Evolutionary conservation across 2,329 filamentous ascomycete genomes (phyloP).

Genomic region (Colletotrichum costaricense): DNA sequence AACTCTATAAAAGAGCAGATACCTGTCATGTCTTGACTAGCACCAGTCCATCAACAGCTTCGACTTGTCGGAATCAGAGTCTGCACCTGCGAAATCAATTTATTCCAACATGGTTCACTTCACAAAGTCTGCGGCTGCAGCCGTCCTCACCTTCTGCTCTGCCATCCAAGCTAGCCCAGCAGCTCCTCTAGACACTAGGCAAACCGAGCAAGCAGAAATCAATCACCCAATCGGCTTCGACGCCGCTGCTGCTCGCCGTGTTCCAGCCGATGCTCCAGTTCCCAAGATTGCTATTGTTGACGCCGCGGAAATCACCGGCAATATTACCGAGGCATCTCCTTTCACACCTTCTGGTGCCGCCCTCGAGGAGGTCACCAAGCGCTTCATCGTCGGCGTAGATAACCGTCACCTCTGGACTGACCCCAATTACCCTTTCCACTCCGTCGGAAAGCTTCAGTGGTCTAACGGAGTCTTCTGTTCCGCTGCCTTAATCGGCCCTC

Average conservation of each 20-base stretch:
- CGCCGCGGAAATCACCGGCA: background rate
- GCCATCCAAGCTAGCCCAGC: background rate
- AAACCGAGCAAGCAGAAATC: background rate
- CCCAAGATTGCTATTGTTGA: background rate
- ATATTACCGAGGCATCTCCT: background rate
- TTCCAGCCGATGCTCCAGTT: background rate
- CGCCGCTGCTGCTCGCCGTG: background rate
- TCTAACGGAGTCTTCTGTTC: constrained; percentile 40
- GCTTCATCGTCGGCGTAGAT: background rate
- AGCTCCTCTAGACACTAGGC: background rate
- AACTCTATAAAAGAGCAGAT: too few relatives aligned
- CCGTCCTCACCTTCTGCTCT: too few relatives aligned
- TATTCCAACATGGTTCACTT: too few relatives aligned
- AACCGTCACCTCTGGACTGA: background rate
- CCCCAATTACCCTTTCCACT: background rate
- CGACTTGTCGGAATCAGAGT: too few relatives aligned
- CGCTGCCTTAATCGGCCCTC: constrained; percentile 41
- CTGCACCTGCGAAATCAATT: too few relatives aligned
- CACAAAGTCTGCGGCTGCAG: too few relatives aligned
- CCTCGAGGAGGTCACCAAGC: background rate
- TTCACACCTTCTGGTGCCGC: background rate
- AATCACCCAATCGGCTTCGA: background rate
- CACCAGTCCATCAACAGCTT: too few relatives aligned
- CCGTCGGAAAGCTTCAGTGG: constrained; percentile 31
- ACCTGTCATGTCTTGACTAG: too few relatives aligned